Evolutionary conservation across 805 yeast species (phyloP).

Genomic region (Ogataea salicorniae): DNA sequence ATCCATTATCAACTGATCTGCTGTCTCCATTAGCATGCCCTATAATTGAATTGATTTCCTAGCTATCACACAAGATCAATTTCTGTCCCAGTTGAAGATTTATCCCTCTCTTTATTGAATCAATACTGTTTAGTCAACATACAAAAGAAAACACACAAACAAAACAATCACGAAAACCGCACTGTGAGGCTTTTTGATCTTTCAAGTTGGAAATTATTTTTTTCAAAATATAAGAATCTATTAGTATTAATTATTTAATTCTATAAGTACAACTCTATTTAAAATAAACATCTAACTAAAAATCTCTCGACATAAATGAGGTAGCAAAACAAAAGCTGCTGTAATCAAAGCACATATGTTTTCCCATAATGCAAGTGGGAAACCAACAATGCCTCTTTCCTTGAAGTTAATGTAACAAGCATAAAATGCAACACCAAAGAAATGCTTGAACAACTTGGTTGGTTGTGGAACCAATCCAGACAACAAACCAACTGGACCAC

Average conservation of each 20-base stretch:
- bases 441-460: slow-evolving; percentile 69
- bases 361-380: slow-evolving; percentile 69
- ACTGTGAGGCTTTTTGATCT: no score
- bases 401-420: slow-evolving; percentile 65
- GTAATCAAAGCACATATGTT: slow-evolving; percentile 63
- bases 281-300: slow-evolving; percentile 8
- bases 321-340: slow-evolving; percentile 75
- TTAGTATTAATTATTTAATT: no score
- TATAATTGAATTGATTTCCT: no score
- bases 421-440: slow-evolving; percentile 86
- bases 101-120: no score
- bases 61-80: no score
- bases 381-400: slow-evolving; percentile 57
- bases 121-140: no score
- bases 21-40: no score
- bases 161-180: no score
- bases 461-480: slow-evolving; percentile 81
- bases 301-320: slow-evolving; percentile 46
- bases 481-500: slow-evolving; percentile 76
- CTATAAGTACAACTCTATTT: neutral
- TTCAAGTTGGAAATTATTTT: no score
- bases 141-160: no score
- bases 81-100: no score
- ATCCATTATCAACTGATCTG: neutral
- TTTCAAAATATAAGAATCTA: no score